Evolutionary conservation across 257 asterid genomes (phyloP), one percentile per base, ranked within the genome.

Genomic region (Cordia subcordata): DNA sequence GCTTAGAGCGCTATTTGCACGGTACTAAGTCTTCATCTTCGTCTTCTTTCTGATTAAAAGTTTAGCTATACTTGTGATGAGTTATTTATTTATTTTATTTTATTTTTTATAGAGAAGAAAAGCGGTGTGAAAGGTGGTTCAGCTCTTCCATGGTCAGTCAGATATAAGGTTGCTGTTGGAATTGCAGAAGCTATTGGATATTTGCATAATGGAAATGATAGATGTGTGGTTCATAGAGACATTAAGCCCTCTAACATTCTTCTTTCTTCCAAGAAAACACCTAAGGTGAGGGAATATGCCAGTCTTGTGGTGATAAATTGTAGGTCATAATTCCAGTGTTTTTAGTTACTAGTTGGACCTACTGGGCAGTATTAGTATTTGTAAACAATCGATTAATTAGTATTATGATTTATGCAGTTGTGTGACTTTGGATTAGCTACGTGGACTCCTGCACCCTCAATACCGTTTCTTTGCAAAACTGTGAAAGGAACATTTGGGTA

Each of bases 401-500:
- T 20, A 8, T 23, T 1, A 57, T 70, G 12, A 42, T 63, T 53
- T 50, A 60, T 61, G 66, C 78, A 90, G 96, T 60, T 87, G 71
- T 87, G 97, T 59, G 97, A 87, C 79, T 90, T 90, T 72, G 96
- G 97, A 32, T 79, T 90, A 81, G 97, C 97, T 22, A 76, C 94
- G 23, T 90, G 96, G 97, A 90, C 97, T 50, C 81, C 80, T 71
- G 85, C 96, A 37, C 95, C 97, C 16, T 90, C 96, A 5, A 81
- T 85, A 1, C 96, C 96, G 23, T 90, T 90, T 75, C 90, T 87
- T 23, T 90, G 97, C 81, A 90, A 87, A 67, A 90, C 97, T 33
- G 97, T 90, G 17, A 90, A 90, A 66, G 97, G 95, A 62, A 90
- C 97, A 38, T 85, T 90, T n/a, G 97, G 97, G 97, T 90, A 86